Base-by-base conservation (phyloP, 352 stramenopile genomes). In the Phytophthora macrochlamydospora region DNA sequence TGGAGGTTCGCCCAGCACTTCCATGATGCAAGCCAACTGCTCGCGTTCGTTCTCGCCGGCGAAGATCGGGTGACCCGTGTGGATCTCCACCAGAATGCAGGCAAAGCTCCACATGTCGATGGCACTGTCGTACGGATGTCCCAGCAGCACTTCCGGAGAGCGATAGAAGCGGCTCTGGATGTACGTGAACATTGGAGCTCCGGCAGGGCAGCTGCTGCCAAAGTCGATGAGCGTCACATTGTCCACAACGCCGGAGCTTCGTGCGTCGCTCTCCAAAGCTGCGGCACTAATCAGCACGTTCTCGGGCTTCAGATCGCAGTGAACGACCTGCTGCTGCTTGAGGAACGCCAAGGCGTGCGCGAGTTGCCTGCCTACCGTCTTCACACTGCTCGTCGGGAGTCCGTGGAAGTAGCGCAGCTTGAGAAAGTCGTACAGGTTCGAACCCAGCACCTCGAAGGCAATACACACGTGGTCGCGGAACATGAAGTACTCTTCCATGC, bases 251-350 rank as follows among this genome's bases (percentile, higher is more conserved):
- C 48, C 67, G 28, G 37, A 46, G 43, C 40, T 59, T 48, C 30
- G 57, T 30, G 29, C 44, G 4, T 69, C 52, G 46, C 18, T 42
- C 31, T 32, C 24, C 33, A 66, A 18, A 12, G 46, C 18, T 5
- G 42, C 64, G n/a, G 50, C 37, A 48, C 67, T 31, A 24, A 92
- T 76, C 46, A 91, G 46, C 43, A 99, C 95, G 74, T 99, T 99
- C 71, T 99, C 98, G 2, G 97, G 97, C 73, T 99, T 99, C 28
- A 99, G 85, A 77, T 99, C 97, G 76, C 97, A 99, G 75, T 99
- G 98, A 18, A 99, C 86, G 37, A 99, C 85, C 57, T 89, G 79
- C 29, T 94, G 82, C 5, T 85, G 69, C 7, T 91, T 77, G 43
- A 97, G 66, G 31, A 93, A 80, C 1, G 75, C 66, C 14, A 99